Percentiles rank a stretch among this genome's conserved stretches.
Conservation (phyloP, 1,139 yeast genomes). For the Candida albicans region DNA sequence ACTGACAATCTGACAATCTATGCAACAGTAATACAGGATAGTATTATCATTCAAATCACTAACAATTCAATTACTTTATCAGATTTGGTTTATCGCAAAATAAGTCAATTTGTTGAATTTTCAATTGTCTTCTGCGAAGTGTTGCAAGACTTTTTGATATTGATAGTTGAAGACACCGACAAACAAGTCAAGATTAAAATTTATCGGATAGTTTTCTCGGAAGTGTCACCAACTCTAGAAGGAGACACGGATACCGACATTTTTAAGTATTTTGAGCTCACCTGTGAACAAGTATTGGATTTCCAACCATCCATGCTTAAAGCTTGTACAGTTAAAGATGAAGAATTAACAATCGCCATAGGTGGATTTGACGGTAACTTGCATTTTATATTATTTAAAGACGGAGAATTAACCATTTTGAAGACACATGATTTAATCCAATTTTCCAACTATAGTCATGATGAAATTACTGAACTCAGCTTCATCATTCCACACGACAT, state of each 20-base stretch:
- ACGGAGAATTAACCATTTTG: not conserved
- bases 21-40: conserved; percentile 12
- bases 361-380: conserved; percentile 26
- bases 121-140: conserved; percentile 19
- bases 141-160: conserved; percentile 13
- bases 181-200: conserved; percentile 1
- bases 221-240: not conserved
- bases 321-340: conserved; percentile 7
- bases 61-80: conserved; percentile 25
- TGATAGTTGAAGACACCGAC: conserved; percentile 17
- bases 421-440: conserved; percentile 5
- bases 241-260: not conserved
- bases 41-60: conserved; percentile 31
- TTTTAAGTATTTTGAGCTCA: conserved; percentile 1
- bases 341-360: conserved; percentile 9
- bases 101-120: conserved; percentile 11
- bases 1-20: conserved; percentile 16
- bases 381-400: conserved; percentile 6
- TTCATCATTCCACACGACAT: conserved; percentile 23
- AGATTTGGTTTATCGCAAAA: conserved; percentile 17
- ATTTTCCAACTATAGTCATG: conserved; percentile 8
- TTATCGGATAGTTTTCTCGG: not conserved
- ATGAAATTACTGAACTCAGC: conserved; percentile 5
- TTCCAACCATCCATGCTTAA: conserved; percentile 23
- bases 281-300: conserved; percentile 1